Percentiles rank a stretch among this genome's conserved stretches.
Conservation (phyloP, 2,329 filamentous ascomycete genomes). For the Magnaporthiopsis poae region DNA sequence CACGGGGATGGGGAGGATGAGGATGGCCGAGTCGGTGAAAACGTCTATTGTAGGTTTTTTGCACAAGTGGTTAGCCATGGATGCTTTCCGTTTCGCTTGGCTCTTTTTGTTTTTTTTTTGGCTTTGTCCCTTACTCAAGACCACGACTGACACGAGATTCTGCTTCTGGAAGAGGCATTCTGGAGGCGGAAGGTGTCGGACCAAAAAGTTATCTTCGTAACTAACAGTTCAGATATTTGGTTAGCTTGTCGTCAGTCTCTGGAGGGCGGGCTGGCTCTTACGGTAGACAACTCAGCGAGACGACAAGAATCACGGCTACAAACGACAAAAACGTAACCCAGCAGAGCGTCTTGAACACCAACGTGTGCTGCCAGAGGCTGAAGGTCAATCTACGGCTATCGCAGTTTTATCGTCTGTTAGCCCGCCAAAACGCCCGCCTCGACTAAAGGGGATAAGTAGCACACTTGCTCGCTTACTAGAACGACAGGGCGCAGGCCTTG, state of each 20-base stretch:
- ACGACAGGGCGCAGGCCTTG: not conserved
- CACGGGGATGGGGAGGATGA: constrained; percentile 2
- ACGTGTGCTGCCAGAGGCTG: not conserved
- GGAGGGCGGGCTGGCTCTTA: not conserved
- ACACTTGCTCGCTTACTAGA: not conserved
- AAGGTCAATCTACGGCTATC: not conserved
- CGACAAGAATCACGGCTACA: not conserved
- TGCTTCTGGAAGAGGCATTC: not conserved
- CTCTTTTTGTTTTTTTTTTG: not conserved
- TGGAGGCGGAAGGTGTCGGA: not conserved
- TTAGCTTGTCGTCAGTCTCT: not conserved
- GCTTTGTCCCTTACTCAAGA: not conserved
- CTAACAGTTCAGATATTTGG: not conserved
- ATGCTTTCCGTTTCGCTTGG: no score
- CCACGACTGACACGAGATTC: not conserved
- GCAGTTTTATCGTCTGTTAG: not conserved
- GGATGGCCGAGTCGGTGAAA: constrained; percentile 4
- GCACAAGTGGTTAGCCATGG: no score
- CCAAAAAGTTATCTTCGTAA: not conserved
- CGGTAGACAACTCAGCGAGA: not conserved
- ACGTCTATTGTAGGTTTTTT: not conserved
- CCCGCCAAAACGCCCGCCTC: not conserved
- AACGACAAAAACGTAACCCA: not conserved
- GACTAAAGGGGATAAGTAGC: no score
- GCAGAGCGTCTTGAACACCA: not conserved